Evolutionary conservation across 139 green algal species (phyloP), one percentile per base, ranked within the genome.

Genomic region (Chlorella sp.): DNA sequence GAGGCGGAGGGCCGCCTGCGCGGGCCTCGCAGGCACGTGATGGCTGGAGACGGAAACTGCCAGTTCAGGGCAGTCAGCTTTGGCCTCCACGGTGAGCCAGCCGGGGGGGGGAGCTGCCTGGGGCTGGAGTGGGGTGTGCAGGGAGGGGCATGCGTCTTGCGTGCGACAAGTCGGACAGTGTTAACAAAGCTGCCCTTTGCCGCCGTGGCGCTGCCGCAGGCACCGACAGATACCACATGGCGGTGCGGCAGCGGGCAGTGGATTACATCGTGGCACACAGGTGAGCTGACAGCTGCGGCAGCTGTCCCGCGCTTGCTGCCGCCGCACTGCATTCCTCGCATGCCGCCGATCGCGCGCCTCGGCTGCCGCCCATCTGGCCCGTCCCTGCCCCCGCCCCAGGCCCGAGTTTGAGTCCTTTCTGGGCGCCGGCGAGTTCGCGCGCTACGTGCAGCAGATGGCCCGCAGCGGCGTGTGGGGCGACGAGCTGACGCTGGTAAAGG

Each of bases 401-500:
- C n/a, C n/a, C n/a, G 67, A 87, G 21, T 94, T 90, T 73, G 71
- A 84, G 53, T 25, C 46, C 21, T 91, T 86, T 36, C 62, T 91
- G 21, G 86, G 79, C 0, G 67, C n/a, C n/a, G n/a, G 80, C 62
- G 67, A 81, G 7, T 84, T 83, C 42, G 33, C 6, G 5, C 43
- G 11, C 6, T 87, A 85, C 41, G 42, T 88, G 21, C 56, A 14
- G 23, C 36, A 77, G 19, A 94, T 94, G 90, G 43, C 29, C 3
- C 42, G 60, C 23, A 33, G 61, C 0, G 80, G 87, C 42, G 86
- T 70, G 38, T 95, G 90, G 90, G 90, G 90, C 38, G 90, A 95
- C 69, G 90, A 95, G 77, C 83, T 95, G 25, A 94, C 89, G 33
- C 80, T 94, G 83, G 86, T 90, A 62, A 27, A 80, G 48, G 29